phyloP scores from a whole-genome alignment of 2,329 filamentous ascomycete species.

The Aspergillus puulaauensis region DNA sequence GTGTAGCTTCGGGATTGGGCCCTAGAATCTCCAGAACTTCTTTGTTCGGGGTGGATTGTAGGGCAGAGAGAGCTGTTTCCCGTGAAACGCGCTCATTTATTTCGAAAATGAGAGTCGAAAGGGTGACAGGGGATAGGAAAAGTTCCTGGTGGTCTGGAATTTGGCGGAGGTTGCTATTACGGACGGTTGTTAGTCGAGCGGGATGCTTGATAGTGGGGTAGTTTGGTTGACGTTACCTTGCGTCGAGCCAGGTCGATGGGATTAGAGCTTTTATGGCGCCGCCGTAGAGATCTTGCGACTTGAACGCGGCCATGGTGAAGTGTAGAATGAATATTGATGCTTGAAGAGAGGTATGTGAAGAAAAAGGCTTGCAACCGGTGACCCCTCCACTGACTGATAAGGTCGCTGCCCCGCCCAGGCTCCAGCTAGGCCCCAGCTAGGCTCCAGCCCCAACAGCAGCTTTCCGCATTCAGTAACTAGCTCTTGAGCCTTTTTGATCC shows the following conservation, averaged over 20 bases:
- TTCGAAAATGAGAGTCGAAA: slow-evolving; percentile 85
- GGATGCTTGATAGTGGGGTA: background rate
- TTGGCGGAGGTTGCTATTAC: slow-evolving; percentile 34
- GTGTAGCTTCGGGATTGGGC: background rate
- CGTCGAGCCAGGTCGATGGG: slow-evolving; percentile 37
- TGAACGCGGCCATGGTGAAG: background rate
- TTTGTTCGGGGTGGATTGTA: slow-evolving; percentile 24
- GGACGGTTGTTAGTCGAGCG: slow-evolving; percentile 6
- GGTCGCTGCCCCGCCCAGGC: background rate
- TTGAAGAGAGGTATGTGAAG: background rate
- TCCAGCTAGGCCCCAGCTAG: background rate
- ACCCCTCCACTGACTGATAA: background rate
- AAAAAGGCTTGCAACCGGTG: background rate
- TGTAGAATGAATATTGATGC: background rate
- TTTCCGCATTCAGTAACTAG: background rate
- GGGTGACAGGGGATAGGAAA: slow-evolving; percentile 79
- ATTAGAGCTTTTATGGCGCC: slow-evolving; percentile 34
- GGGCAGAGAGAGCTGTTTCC: slow-evolving; percentile 23
- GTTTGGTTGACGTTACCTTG: slow-evolving; percentile 28
- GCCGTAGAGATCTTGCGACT: slow-evolving; percentile 34
- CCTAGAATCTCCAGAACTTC: slow-evolving; percentile 59
- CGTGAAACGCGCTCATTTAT: slow-evolving; percentile 74
- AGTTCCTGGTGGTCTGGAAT: slow-evolving; percentile 75
- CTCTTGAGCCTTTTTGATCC: no score
- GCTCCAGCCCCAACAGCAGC: background rate